These are phyloP conservation scores for Jatropha curcas DNA, from an alignment of 345 rosid species.

Conservation along the genomic window DNA sequence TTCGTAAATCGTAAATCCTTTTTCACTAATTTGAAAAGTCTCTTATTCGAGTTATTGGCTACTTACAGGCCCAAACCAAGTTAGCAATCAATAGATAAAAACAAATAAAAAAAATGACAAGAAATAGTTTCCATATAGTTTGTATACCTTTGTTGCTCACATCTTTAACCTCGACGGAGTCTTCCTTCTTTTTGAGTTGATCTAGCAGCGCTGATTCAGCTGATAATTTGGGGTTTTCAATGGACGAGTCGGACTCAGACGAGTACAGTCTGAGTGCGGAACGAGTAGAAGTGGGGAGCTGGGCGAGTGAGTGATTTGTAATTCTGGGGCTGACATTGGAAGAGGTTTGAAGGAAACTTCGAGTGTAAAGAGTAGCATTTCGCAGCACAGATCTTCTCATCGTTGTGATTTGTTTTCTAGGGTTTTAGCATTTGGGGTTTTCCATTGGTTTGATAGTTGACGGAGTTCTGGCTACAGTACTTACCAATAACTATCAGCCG, in stretches of 20 bases:
- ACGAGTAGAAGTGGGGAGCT: constrained; percentile 21
- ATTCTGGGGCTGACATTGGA: constrained; percentile 5
- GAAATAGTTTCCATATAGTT: background rate
- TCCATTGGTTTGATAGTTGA: no score
- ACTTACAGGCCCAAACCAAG: background rate
- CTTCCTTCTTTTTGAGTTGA: constrained; percentile 25
- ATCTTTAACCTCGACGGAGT: constrained; percentile 29
- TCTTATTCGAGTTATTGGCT: background rate
- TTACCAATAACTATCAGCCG: no score
- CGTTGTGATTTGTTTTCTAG: background rate
- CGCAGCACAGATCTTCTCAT: constrained; percentile 35
- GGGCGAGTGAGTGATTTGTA: constrained; percentile 5
- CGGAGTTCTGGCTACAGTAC: no score
- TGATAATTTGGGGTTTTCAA: constrained; percentile 19
- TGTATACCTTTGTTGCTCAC: constrained; percentile 41
- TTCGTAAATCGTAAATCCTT: background rate
- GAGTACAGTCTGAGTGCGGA: constrained; percentile 40
- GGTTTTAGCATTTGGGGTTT: background rate
- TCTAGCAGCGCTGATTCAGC: constrained; percentile 26
- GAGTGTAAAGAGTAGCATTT: constrained; percentile 27
- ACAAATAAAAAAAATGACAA: background rate
- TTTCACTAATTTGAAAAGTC: background rate
- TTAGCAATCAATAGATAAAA: background rate
- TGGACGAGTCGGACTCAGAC: constrained; percentile 42
- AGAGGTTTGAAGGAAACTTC: constrained; percentile 25